Percentiles rank a stretch among this genome's conserved stretches.
These are phyloP conservation scores for Davidsoniella virescens DNA, from an alignment of 2,329 filamentous ascomycete genomes.

Conservation along the genomic window DNA sequence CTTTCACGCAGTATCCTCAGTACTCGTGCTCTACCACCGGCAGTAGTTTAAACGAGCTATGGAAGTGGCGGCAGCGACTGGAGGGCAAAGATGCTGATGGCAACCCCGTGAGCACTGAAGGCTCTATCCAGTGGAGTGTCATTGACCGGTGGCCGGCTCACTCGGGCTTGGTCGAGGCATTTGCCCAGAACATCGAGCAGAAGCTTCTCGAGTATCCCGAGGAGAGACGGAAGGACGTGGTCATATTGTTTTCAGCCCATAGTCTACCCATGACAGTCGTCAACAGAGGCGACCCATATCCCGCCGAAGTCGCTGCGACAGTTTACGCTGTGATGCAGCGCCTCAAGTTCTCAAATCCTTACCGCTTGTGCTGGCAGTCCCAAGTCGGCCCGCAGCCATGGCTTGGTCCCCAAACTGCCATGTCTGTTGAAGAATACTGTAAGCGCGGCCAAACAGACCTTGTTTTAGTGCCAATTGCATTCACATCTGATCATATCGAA, in stretches of 20 bases:
- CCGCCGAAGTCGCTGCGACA: constrained; percentile 86
- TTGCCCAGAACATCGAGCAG: constrained; percentile 80
- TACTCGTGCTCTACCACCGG: constrained; percentile 97
- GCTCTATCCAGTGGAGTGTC: constrained; percentile 84
- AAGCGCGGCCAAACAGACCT: constrained; percentile 84
- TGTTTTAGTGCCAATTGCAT: constrained; percentile 84
- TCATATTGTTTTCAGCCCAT: constrained; percentile 87
- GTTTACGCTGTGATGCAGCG: constrained; percentile 94
- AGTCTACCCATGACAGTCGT: constrained; percentile 95
- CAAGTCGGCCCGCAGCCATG: constrained; percentile 92
- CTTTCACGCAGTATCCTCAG: constrained; percentile 96
- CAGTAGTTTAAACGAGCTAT: constrained; percentile 88
- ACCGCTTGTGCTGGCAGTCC: constrained; percentile 92
- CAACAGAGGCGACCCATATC: constrained; percentile 89
- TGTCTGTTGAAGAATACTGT: constrained; percentile 77
- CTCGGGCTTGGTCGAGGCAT: constrained; percentile 73
- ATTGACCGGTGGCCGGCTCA: constrained; percentile 98
- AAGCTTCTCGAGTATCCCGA: constrained; percentile 71
- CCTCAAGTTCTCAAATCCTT: constrained; percentile 74
- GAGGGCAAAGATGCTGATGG: constrained; percentile 52
- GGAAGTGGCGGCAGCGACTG: constrained; percentile 85
- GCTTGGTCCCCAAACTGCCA: constrained; percentile 84
- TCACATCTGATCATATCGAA: constrained; percentile 98
- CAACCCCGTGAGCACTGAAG: constrained; percentile 24
- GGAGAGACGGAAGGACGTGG: constrained; percentile 61